Percentiles rank a stretch among this genome's conserved stretches.
Evolutionary conservation across 1,284 basidiomycete genomes (phyloP).

Genomic region (Rhodofomes roseus): DNA sequence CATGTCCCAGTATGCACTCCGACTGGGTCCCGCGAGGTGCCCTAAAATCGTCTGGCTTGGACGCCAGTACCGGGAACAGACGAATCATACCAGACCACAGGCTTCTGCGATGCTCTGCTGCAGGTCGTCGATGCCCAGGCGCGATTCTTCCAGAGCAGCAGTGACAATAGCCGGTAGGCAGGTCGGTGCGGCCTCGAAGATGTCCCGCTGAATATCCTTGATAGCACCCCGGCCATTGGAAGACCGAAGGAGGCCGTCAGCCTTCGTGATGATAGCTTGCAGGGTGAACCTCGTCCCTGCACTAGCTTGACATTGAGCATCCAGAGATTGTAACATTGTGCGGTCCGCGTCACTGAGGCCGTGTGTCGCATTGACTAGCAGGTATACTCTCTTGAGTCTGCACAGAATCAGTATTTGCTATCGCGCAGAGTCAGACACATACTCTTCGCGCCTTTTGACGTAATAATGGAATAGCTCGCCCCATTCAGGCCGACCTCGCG

Average conservation of each 20-base stretch:
- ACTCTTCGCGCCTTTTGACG: slow-evolving; percentile 56
- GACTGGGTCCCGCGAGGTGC: too few species aligned
- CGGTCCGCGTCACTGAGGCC: slow-evolving; percentile 52
- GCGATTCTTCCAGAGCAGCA: slow-evolving; percentile 40
- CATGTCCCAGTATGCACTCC: too few species aligned
- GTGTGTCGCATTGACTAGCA: slow-evolving; percentile 67
- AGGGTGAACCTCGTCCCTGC: slow-evolving; percentile 47
- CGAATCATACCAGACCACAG: slow-evolving; percentile 34
- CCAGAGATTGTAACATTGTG: slow-evolving; percentile 56
- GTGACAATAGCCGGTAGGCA: slow-evolving; percentile 65
- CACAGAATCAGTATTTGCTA: neutral
- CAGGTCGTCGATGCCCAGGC: slow-evolving; percentile 54
- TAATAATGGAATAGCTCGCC: slow-evolving; percentile 65
- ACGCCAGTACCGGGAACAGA: neutral
- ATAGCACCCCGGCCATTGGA: slow-evolving; percentile 32
- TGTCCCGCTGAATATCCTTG: slow-evolving; percentile 29
- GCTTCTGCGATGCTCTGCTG: slow-evolving; percentile 54
- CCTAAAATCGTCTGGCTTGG: too few species aligned
- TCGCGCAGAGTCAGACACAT: slow-evolving; percentile 20
- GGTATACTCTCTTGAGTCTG: slow-evolving; percentile 66
- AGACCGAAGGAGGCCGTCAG: slow-evolving; percentile 43
- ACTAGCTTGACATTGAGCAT: slow-evolving; percentile 33
- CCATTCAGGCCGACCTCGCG: slow-evolving; percentile 71
- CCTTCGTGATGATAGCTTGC: slow-evolving; percentile 71
- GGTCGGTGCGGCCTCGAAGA: slow-evolving; percentile 52